Evolutionary conservation across 768 basidiomycete genomes (phyloP).

Genomic region (Tulasnella sp.): DNA sequence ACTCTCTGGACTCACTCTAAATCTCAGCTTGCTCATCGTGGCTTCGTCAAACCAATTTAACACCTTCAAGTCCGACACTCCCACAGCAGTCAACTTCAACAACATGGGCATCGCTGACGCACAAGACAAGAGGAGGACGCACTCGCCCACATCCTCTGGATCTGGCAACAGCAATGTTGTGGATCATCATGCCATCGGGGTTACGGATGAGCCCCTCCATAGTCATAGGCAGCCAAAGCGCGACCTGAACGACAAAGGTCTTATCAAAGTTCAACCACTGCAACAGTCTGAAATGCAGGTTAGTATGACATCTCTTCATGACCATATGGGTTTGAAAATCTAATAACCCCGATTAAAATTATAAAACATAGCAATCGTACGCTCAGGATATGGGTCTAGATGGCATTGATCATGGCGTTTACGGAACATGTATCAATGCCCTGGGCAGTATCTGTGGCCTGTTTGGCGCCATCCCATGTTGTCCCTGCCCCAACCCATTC

Average conservation of each 20-base stretch:
- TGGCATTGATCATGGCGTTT: conserved; percentile 71
- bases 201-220: conserved; percentile 14
- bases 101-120: too few relatives aligned
- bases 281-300: conserved; percentile 84
- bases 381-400: conserved; percentile 73
- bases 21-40: too few relatives aligned
- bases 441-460: conserved; percentile 60
- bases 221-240: not conserved
- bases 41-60: too few relatives aligned
- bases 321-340: not conserved
- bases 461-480: conserved; percentile 70
- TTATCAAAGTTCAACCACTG: conserved; percentile 78
- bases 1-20: too few relatives aligned
- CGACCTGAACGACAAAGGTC: conserved; percentile 25
- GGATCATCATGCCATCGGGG: conserved; percentile 16
- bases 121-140: too few relatives aligned
- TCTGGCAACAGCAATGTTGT: too few relatives aligned
- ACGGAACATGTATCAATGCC: conserved; percentile 67
- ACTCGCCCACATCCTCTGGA: too few relatives aligned
- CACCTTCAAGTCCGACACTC: too few relatives aligned
- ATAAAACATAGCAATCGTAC: conserved; percentile 66
- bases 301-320: conserved; percentile 16
- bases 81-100: too few relatives aligned
- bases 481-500: conserved; percentile 78
- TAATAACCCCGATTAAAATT: not conserved